Conservation (phyloP, 1,139 yeast genomes). For the Hyphopichia burtonii region DNA sequence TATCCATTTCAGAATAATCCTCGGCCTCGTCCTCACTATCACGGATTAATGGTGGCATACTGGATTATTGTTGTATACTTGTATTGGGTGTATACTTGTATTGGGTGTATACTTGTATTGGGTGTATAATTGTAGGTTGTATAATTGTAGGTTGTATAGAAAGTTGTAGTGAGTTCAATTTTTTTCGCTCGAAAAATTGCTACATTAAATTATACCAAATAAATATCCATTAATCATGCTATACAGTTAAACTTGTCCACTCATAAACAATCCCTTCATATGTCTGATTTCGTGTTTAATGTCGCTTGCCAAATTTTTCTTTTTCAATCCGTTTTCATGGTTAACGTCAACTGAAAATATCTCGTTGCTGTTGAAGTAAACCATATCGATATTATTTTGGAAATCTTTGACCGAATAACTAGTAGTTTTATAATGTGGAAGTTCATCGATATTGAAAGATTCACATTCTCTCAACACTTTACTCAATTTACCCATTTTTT, state of each 20-base stretch:
- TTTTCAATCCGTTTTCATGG: conserved; percentile 11
- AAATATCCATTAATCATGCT: background rate
- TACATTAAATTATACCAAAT: background rate
- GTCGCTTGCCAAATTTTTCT: conserved; percentile 34
- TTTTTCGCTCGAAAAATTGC: too few relatives aligned
- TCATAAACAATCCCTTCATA: conserved; percentile 46
- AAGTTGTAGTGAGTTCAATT: too few relatives aligned
- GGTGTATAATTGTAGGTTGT: too few relatives aligned
- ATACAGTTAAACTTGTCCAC: conserved; percentile 30
- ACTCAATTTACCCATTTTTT: conserved; percentile 24
- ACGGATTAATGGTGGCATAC: conserved; percentile 13
- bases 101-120: background rate
- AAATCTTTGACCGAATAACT: conserved; percentile 34
- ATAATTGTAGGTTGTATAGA: too few relatives aligned
- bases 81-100: background rate
- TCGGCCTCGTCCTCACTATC: conserved; percentile 14
- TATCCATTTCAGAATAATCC: background rate
- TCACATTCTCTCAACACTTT: conserved; percentile 24
- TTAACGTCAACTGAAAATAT: conserved; percentile 19
- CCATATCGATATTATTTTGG: conserved; percentile 37
- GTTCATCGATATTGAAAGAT: conserved; percentile 29
- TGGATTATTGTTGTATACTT: background rate
- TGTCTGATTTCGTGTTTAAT: conserved; percentile 42
- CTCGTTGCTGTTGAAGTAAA: conserved; percentile 31
- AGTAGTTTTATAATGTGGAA: conserved; percentile 33